Evolutionary conservation across 1,284 basidiomycete species (phyloP), one percentile per base, ranked within the genome.

Genomic region (Sanguinoderma infundibulare): DNA sequence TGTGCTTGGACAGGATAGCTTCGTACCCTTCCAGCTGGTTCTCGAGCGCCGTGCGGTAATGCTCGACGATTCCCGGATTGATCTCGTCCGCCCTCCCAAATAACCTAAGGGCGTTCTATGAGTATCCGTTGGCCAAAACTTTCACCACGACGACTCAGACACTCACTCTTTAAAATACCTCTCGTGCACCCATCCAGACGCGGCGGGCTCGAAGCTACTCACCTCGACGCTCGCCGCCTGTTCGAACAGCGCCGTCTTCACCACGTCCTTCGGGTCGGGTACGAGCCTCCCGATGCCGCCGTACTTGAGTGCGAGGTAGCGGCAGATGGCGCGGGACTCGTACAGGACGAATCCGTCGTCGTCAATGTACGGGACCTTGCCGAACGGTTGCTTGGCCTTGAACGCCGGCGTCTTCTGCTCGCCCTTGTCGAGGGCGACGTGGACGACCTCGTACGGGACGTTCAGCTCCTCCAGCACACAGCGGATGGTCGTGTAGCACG

Each of bases 361-460:
- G 44, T 81, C 75, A 58, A 90, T 78, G 73, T 82, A 87, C 2
- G 88, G 89, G 62, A 90, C 73, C 70, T 86, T 84, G 20, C 86
- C 87, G 66, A 90, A 90, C 0, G 89, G 88, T 65, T 90, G 87
- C 28, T 78, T 72, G 32, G 70, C 70, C 28, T 80, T 17, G 75
- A 73, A 83, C 20, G 71, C 78, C 0, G 79, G 65, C 0, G 70
- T 15, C 70, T 86, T 87, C 60, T 87, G 82, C 66, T 81, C 80
- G n/a, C 73, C 72, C 46, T 77, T 78, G 36, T 46, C 0, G 9
- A 83, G 46, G 68, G 87, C 75, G 63, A 87, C 61, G 15, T 49
- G 0, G 26, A 81, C 66, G 46, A 86, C 57, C 65, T 86, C 80
- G 67, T 81, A 86, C 0, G 80, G 78, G 20, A 88, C 74, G 2